Evolutionary conservation across 2,329 filamentous ascomycete genomes (phyloP).

Genomic region (Colletotrichum musae): DNA sequence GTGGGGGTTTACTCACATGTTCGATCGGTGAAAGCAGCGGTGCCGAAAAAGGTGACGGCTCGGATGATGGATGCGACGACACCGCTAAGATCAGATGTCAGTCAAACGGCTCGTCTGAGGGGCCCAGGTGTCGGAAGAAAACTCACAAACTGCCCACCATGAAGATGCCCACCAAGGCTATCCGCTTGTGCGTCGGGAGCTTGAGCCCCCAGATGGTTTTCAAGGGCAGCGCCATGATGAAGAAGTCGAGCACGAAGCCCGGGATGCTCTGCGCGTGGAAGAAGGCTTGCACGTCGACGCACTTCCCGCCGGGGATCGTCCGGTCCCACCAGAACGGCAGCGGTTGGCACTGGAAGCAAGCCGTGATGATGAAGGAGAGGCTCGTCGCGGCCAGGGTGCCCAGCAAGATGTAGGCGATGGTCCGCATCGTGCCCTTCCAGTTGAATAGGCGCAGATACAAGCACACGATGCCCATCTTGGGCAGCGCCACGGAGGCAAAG

Average conservation of each 20-base stretch:
- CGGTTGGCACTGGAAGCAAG: slow-evolving; percentile 56
- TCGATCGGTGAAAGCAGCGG: slow-evolving; percentile 32
- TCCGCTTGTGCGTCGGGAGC: slow-evolving; percentile 45
- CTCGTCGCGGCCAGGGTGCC: slow-evolving; percentile 42
- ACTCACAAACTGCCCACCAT: slow-evolving; percentile 47
- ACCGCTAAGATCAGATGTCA: slow-evolving; percentile 13
- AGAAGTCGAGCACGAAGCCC: slow-evolving; percentile 45
- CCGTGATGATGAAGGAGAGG: slow-evolving; percentile 42
- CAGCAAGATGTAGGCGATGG: slow-evolving; percentile 42
- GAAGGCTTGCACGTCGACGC: slow-evolving; percentile 50
- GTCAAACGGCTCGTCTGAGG: background rate
- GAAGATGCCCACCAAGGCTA: slow-evolving; percentile 47
- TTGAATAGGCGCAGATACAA: slow-evolving; percentile 50
- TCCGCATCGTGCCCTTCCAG: slow-evolving; percentile 45
- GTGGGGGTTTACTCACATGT: slow-evolving; percentile 2
- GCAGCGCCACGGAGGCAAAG: slow-evolving; percentile 47
- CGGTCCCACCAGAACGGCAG: slow-evolving; percentile 52
- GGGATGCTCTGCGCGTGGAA: slow-evolving; percentile 45
- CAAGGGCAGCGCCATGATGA: slow-evolving; percentile 47
- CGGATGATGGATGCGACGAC: slow-evolving; percentile 36
- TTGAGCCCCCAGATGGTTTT: slow-evolving; percentile 47
- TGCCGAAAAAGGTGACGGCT: slow-evolving; percentile 33
- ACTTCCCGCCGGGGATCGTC: slow-evolving; percentile 46
- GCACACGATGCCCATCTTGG: slow-evolving; percentile 49
- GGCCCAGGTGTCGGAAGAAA: too few species aligned